Percentiles rank a stretch among this genome's conserved stretches.
Evolutionary conservation across 2,329 filamentous ascomycete genomes (phyloP).

Genomic region (Penicillium brasilianum): DNA sequence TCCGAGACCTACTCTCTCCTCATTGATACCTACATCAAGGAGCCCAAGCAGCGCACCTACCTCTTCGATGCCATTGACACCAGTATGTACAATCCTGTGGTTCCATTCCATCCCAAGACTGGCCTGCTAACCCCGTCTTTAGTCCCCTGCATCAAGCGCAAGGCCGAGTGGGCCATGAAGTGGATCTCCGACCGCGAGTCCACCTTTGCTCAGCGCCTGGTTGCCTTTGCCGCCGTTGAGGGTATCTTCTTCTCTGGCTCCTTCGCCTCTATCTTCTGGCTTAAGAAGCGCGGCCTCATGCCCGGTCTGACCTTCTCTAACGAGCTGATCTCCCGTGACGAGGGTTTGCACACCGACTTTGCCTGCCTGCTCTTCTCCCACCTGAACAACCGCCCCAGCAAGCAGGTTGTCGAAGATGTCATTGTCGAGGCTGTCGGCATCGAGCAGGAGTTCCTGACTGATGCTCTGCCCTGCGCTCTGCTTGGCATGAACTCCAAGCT

Average conservation of each 20-base stretch:
- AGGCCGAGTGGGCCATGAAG: constrained; percentile 94
- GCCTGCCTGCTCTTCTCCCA: constrained; percentile 98
- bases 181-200: constrained; percentile 96
- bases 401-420: constrained; percentile 80
- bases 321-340: constrained; percentile 98
- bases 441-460: constrained; percentile 97
- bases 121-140: constrained; percentile 34
- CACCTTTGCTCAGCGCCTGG: constrained; percentile 91
- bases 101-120: neutral
- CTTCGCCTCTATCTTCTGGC: constrained; percentile 99
- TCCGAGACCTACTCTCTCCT: constrained; percentile 99
- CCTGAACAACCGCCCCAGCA: constrained; percentile 85
- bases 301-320: constrained; percentile 98
- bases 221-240: constrained; percentile 97
- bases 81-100: constrained; percentile 62
- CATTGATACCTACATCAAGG: constrained; percentile 99
- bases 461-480: constrained; percentile 88
- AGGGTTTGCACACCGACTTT: constrained; percentile 99
- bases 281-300: constrained; percentile 99
- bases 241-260: constrained; percentile 99
- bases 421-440: constrained; percentile 93
- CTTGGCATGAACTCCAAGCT: constrained; percentile 96
- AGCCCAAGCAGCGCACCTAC: constrained; percentile 89
- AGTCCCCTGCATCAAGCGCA: constrained; percentile 97
- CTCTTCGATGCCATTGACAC: constrained; percentile 99